Conservation (phyloP, 2,329 filamentous ascomycete genomes). For the Leptographium lundbergii region DNA sequence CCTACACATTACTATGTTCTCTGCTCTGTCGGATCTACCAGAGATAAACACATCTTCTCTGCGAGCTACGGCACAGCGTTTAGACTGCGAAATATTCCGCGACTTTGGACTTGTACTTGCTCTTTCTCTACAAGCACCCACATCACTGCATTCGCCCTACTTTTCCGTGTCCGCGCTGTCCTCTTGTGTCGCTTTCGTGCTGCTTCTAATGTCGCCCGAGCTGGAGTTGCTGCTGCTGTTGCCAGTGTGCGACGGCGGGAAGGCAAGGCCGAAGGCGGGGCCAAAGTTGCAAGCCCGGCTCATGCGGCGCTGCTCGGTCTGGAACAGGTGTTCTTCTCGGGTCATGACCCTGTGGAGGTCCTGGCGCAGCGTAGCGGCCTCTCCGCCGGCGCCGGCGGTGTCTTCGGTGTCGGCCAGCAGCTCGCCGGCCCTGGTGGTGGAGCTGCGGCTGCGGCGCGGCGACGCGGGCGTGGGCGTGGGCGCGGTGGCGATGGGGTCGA, state of each 20-base stretch:
- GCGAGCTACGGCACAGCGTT: too few species aligned
- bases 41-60: too few species aligned
- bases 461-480: too few species aligned
- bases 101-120: too few species aligned
- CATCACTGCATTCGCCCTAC: too few species aligned
- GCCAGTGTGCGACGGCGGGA: background rate
- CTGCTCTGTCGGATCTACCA: too few species aligned
- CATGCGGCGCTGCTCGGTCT: conserved; percentile 6
- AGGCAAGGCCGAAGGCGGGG: conserved; percentile 10
- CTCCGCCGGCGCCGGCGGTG: background rate
- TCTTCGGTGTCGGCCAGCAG: background rate
- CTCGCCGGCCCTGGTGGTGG: background rate
- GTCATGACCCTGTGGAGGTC: conserved; percentile 13
- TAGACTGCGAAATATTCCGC: too few species aligned
- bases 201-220: too few species aligned
- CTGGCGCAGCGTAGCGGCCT: conserved; percentile 5
- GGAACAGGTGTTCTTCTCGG: conserved; percentile 4
- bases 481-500: conserved; percentile 2
- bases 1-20: too few species aligned
- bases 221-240: background rate
- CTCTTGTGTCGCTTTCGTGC: too few species aligned
- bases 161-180: too few species aligned
- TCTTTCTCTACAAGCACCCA: too few species aligned
- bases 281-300: conserved; percentile 11
- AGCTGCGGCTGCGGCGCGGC: background rate